Base-by-base conservation (phyloP, 768 basidiomycete genomes). In the Rhodotorula kratochvilovae region DNA sequence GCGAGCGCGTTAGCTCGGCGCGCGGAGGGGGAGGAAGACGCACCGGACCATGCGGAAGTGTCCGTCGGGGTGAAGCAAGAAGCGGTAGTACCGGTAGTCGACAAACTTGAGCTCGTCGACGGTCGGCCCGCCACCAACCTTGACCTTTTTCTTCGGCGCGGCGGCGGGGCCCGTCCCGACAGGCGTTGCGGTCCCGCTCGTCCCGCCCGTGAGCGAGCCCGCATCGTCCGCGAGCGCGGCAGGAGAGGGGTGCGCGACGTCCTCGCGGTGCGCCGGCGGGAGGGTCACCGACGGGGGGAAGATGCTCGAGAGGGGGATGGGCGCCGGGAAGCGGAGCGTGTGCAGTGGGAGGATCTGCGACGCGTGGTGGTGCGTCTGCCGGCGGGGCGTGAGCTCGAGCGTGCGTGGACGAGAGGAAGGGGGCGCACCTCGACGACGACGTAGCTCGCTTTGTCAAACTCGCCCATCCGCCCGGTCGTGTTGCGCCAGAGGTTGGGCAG, bases 51-150 rank as follows among this genome's bases (percentile, higher is more conserved):
- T 89, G 46, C 81, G 82, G 80, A 96, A 98, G 58, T 91, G 80
- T 5, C 94, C 93, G 7, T 86, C 89, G 15, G 89, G 88, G 78
- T 99, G 92, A 36, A 98, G 81, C 2, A 89, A 89, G 81, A 93
- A 96, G 23, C 91, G 86, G 29, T 90, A 90, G 78, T 98, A 95
- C 33, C 96, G 89, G 80, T 96, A 96, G 79, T 97, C 92, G 57
- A 94, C 85, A 56, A 90, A 80, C 55, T 87, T 83, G 50, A 97
- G 83, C 65, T 81, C 80, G 27, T 83, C 81, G 23, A 91, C 79
- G 29, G 29, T 63, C 33, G 57, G 62, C 0, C 71, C 70, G 46
- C 51, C 39, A 15, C 25, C 55, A 27, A 35, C 11, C 61, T 63
- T 19, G 61, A 33, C 15, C 53, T 70, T 59, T 46, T 45, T 66